A percentile compares a stretch with the other conserved stretches of the same genome.
phyloP scores from a whole-genome alignment of 208 protist species.

The Trypanosomatidae sp. region DNA sequence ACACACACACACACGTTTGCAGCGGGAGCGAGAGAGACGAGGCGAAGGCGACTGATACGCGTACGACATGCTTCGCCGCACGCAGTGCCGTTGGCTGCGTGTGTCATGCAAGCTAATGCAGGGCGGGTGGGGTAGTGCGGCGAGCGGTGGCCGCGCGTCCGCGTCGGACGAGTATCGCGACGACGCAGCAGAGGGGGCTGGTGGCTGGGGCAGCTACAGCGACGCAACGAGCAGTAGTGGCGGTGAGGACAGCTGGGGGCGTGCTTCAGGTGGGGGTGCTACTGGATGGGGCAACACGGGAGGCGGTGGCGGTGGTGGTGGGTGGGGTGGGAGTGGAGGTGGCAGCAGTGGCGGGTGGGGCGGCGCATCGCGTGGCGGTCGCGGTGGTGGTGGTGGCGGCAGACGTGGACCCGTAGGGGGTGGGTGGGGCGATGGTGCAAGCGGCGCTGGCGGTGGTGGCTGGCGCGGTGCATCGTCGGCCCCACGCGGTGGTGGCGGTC shows the following conservation, averaged over 20 bases:
- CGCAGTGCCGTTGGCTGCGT: too few species aligned
- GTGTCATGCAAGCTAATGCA: too few species aligned
- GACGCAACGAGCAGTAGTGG: constrained; percentile 4
- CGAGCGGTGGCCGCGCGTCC: constrained; percentile 7
- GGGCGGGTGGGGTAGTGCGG: constrained; percentile 46
- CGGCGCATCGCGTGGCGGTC: neutral
- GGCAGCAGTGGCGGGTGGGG: constrained; percentile 4
- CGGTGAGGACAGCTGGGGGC: constrained; percentile 2
- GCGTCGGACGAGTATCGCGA: constrained; percentile 3
- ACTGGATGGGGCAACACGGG: too few species aligned
- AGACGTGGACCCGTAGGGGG: neutral
- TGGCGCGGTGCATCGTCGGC: neutral
- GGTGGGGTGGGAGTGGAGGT: constrained; percentile 3
- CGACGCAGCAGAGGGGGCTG: neutral
- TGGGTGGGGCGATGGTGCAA: neutral
- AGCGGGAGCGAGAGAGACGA: too few species aligned
- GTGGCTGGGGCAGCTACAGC: constrained; percentile 4
- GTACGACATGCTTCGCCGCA: too few species aligned
- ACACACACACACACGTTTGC: too few species aligned
- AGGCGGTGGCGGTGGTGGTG: constrained; percentile 7
- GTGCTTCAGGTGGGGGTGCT: too few species aligned
- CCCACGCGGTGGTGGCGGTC: neutral
- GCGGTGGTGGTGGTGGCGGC: constrained; percentile 1
- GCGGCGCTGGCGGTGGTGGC: constrained; percentile 2
- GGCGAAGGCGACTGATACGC: too few species aligned